Percentiles rank a stretch among this genome's conserved stretches.
Conservation (phyloP, 352 stramenopile genomes). For the Blastocystis sp. region DNA sequence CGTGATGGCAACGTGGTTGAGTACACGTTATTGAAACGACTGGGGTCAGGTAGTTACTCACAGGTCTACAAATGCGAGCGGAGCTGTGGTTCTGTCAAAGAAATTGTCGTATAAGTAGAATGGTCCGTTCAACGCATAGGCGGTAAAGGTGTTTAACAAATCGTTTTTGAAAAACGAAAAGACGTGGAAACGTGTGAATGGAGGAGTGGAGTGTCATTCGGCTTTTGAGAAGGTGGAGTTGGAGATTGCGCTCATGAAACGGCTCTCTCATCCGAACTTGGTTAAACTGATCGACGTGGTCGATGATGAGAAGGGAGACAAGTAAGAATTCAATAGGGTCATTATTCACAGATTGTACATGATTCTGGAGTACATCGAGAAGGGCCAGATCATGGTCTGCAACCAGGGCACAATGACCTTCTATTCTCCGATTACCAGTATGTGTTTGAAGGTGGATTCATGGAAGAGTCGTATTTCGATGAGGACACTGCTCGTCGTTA, state of each 20-base stretch:
- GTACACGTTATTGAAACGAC: constrained; percentile 13
- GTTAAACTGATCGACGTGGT: constrained; percentile 77
- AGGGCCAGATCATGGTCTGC: constrained; percentile 47
- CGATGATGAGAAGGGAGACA: constrained; percentile 65
- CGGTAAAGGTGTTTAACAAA: constrained; percentile 57
- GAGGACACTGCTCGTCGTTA: constrained; percentile 45
- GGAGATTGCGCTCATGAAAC: constrained; percentile 80
- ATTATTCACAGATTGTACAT: constrained; percentile 76
- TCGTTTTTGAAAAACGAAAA: constrained; percentile 56
- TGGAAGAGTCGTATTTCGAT: background rate
- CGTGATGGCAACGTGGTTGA: background rate
- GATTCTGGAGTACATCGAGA: constrained; percentile 60
- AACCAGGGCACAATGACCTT: background rate
- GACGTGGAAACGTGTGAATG: constrained; percentile 39
- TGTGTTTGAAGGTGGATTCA: background rate
- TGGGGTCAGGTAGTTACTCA: constrained; percentile 33
- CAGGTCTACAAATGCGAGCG: constrained; percentile 30
- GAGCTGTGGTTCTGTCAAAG: background rate
- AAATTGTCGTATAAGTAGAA: background rate
- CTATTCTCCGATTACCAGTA: constrained; percentile 27
- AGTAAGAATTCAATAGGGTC: background rate
- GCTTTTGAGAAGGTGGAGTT: constrained; percentile 53
- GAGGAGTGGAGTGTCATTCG: background rate
- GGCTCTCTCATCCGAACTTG: constrained; percentile 75
- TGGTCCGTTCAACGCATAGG: background rate